phyloP scores from a whole-genome alignment of 139 green algal species.

The Chlorella sp. region DNA sequence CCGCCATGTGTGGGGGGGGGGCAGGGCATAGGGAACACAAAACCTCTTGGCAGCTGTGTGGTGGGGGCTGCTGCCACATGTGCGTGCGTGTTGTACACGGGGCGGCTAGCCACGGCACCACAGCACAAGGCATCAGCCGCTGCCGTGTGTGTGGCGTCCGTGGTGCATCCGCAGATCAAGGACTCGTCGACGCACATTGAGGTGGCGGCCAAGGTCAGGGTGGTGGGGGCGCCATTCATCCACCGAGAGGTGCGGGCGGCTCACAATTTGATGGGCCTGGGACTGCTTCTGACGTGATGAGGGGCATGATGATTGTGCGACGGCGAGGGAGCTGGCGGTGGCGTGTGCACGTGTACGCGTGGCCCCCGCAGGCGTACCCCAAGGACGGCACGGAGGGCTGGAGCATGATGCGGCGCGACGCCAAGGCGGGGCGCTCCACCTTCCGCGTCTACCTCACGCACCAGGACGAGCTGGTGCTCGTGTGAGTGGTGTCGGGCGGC shows the following conservation, averaged over 20 bases:
- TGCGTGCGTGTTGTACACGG: not conserved
- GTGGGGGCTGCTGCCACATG: not conserved
- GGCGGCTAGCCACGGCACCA: not conserved
- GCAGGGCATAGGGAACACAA: not conserved
- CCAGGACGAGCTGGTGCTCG: constrained; percentile 8
- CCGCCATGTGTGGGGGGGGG: not conserved
- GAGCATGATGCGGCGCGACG: constrained; percentile 14
- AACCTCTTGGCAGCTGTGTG: not conserved
- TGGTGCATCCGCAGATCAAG: not conserved
- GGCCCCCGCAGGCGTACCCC: constrained; percentile 7
- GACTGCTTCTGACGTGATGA: too few relatives aligned
- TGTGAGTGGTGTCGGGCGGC: too few relatives aligned
- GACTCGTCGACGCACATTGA: too few relatives aligned
- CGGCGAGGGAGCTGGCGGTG: not conserved
- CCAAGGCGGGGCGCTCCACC: constrained; percentile 2
- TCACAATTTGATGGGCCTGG: too few relatives aligned
- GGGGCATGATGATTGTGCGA: too few relatives aligned
- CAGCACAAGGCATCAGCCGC: not conserved
- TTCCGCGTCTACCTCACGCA: constrained; percentile 10
- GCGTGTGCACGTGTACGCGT: not conserved
- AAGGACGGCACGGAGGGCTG: constrained; percentile 13
- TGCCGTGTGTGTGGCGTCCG: not conserved
- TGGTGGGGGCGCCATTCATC: not conserved
- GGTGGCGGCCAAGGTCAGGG: too few relatives aligned
- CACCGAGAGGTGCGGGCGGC: not conserved